A percentile compares a stretch with the other conserved stretches of the same genome.
Evolutionary conservation across 208 protist genomes (phyloP).

Genomic region (Crithidia mellificae): DNA sequence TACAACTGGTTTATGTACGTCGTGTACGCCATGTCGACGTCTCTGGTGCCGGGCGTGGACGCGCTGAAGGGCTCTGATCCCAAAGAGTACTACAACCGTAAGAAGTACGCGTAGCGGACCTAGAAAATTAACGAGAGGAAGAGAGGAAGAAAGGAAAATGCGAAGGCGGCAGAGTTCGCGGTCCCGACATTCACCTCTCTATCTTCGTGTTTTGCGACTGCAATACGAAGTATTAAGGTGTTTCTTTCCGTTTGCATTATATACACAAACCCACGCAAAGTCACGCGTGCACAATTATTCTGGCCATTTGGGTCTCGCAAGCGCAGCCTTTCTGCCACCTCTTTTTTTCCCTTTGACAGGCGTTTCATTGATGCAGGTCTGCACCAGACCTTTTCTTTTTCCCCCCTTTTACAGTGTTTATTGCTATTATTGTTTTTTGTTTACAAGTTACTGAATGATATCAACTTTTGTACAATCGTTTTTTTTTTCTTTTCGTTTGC

Average conservation of each 20-base stretch:
- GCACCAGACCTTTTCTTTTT: background rate
- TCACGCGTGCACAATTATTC: too few species aligned
- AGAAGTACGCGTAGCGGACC: conserved; percentile 34
- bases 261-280: too few species aligned
- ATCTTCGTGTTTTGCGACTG: background rate
- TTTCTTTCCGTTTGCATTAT: too few species aligned
- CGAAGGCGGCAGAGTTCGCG: too few species aligned
- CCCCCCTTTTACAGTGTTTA: too few species aligned
- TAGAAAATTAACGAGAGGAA: background rate
- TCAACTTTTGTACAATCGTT: too few species aligned
- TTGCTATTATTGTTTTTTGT: too few species aligned
- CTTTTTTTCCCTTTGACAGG: background rate
- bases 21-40: conserved; percentile 33
- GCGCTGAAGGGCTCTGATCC: conserved; percentile 14
- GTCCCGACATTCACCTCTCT: too few species aligned
- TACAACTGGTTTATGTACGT: conserved; percentile 58
- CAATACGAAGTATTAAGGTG: too few species aligned
- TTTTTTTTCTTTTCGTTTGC: too few species aligned
- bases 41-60: conserved; percentile 17
- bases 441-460: too few species aligned
- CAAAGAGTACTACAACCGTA: conserved; percentile 37
- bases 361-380: background rate
- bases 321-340: background rate
- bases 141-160: background rate
- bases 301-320: background rate